Percentiles rank a stretch among this genome's conserved stretches.
These are phyloP conservation scores for Rhododendron ovatum DNA, from an alignment of 148 eudicot species.

Conservation along the genomic window DNA sequence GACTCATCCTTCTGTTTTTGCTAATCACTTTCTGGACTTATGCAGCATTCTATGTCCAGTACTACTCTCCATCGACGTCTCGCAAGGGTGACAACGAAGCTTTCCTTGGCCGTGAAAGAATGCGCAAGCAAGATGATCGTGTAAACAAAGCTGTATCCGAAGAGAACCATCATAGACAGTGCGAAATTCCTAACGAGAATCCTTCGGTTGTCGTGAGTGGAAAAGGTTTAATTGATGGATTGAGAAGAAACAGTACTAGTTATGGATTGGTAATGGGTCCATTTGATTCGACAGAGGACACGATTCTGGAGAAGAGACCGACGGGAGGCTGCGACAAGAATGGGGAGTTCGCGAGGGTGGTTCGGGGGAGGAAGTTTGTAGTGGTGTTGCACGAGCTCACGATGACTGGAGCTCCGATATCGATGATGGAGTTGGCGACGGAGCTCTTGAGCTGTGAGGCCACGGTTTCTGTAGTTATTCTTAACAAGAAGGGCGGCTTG, in stretches of 20 bases:
- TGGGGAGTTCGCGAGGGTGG: conserved; percentile 78
- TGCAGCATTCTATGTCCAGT: conserved; percentile 83
- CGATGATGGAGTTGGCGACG: conserved; percentile 92
- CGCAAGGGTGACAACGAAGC: conserved; percentile 45
- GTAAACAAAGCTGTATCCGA: conserved; percentile 19
- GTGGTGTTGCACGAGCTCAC: conserved; percentile 89
- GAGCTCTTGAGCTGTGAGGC: conserved; percentile 98
- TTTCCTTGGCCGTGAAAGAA: conserved; percentile 32
- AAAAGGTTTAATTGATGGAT: conserved; percentile 11
- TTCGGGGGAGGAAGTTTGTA: conserved; percentile 90
- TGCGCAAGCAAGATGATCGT: neutral
- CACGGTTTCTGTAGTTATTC: conserved; percentile 73
- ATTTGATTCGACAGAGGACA: conserved; percentile 74
- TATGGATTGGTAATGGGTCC: conserved; percentile 86
- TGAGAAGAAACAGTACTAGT: conserved; percentile 33
- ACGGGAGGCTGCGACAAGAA: conserved; percentile 86
- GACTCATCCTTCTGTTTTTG: conserved; percentile 75
- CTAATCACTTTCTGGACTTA: conserved; percentile 87
- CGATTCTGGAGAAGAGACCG: conserved; percentile 74
- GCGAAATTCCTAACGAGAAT: no score
- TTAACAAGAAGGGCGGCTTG: conserved; percentile 79
- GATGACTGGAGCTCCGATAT: conserved; percentile 95
- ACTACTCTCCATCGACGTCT: conserved; percentile 60
- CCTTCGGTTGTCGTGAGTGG: neutral
- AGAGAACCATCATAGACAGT: conserved; percentile 15